phyloP scores from a whole-genome alignment of 2,329 filamentous ascomycete species.

The Aureobasidium lini region DNA sequence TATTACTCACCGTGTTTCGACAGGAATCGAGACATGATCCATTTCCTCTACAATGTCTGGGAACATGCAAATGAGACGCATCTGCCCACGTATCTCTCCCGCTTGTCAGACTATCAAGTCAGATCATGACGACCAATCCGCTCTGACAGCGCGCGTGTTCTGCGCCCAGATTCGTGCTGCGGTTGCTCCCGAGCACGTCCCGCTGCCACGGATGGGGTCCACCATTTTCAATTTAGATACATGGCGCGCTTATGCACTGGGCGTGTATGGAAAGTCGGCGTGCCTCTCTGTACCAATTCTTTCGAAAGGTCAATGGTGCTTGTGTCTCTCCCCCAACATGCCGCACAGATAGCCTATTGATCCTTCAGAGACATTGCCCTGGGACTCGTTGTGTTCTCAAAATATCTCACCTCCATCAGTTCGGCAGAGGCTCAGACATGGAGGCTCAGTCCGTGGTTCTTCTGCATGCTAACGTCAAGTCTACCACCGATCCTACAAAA shows the following conservation, averaged over 20 bases:
- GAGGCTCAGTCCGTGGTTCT: conserved; percentile 6
- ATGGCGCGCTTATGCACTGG: conserved; percentile 11
- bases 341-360: conserved; percentile 8
- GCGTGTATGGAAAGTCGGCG: conserved; percentile 9
- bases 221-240: conserved; percentile 11
- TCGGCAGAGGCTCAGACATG: conserved; percentile 13
- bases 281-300: not conserved
- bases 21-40: not conserved
- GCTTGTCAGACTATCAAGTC: not conserved
- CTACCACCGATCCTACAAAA: conserved; percentile 11
- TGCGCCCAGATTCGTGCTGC: conserved; percentile 6
- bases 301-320: not conserved
- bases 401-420: conserved; percentile 12
- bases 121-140: conserved; percentile 12
- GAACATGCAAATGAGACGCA: not conserved
- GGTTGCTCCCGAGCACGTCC: conserved; percentile 5
- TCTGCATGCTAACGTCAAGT: conserved; percentile 6
- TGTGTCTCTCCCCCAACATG: conserved; percentile 4
- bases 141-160: conserved; percentile 9
- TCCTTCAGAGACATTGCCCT: conserved; percentile 10
- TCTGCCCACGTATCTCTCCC: conserved; percentile 1
- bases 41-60: not conserved
- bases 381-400: conserved; percentile 9
- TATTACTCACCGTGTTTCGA: conserved; percentile 1
- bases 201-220: conserved; percentile 4